Conservation (phyloP, 2,329 filamentous ascomycete genomes). For the Calonectria multiphialidica region DNA sequence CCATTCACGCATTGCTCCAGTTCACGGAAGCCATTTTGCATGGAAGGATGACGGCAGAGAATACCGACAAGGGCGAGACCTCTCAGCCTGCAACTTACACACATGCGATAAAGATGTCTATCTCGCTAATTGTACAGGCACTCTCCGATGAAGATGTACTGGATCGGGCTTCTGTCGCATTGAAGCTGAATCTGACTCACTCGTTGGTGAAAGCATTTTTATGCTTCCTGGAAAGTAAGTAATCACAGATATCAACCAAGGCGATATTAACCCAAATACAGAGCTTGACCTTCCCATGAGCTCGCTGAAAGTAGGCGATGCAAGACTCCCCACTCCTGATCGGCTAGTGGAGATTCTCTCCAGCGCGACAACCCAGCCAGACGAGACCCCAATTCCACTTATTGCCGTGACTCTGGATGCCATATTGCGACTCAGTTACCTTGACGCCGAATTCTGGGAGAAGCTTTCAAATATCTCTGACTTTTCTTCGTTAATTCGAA, state of each 20-base stretch:
- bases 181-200: slow-evolving; percentile 45
- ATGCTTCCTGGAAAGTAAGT: slow-evolving; percentile 44
- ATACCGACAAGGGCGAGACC: slow-evolving; percentile 1
- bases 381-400: slow-evolving; percentile 42
- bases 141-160: slow-evolving; percentile 70
- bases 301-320: slow-evolving; percentile 9
- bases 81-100: slow-evolving; percentile 43
- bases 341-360: slow-evolving; percentile 45
- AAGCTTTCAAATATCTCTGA: slow-evolving; percentile 34
- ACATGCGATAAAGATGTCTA: slow-evolving; percentile 56
- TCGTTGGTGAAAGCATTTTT: slow-evolving; percentile 45
- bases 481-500: slow-evolving; percentile 39
- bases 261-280: slow-evolving; percentile 24
- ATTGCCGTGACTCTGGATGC: slow-evolving; percentile 43
- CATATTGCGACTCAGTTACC: slow-evolving; percentile 46
- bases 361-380: slow-evolving; percentile 33
- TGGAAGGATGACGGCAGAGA: slow-evolving; percentile 26
- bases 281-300: slow-evolving; percentile 29
- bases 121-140: slow-evolving; percentile 69
- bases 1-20: slow-evolving; percentile 73
- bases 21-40: slow-evolving; percentile 65
- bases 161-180: slow-evolving; percentile 44
- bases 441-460: slow-evolving; percentile 45
- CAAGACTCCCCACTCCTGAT: slow-evolving; percentile 34
- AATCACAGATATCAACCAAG: neutral